Evolutionary conservation across 2,329 filamentous ascomycete species (phyloP).

Genomic region (Arthroderma sp.): DNA sequence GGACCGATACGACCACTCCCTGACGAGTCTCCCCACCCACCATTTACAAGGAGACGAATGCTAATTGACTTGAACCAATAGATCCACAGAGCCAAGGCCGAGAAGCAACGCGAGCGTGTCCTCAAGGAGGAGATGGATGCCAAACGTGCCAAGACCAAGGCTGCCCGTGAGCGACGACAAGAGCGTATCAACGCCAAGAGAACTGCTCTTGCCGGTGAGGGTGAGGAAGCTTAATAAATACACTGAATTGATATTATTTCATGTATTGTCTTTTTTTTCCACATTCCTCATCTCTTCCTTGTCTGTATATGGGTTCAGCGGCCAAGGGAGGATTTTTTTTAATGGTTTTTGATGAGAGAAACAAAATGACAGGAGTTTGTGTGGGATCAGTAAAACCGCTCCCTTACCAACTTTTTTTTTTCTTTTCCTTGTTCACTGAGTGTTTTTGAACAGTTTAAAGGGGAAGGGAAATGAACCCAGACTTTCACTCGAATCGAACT

Average conservation of each 20-base stretch:
- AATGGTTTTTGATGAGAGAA: constrained; percentile 4
- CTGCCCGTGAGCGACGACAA: constrained; percentile 94
- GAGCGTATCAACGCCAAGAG: constrained; percentile 88
- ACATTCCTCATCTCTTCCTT: constrained; percentile 4
- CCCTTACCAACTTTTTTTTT: background rate
- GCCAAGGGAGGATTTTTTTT: constrained; percentile 8
- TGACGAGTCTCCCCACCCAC: background rate
- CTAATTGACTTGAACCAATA: constrained; percentile 29
- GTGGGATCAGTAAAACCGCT: background rate
- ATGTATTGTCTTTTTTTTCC: constrained; percentile 8
- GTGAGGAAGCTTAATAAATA: constrained; percentile 9
- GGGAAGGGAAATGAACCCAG: background rate
- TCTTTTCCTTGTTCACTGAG: background rate
- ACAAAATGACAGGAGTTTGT: constrained; percentile 8
- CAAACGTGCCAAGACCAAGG: constrained; percentile 99
- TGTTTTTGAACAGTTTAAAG: background rate
- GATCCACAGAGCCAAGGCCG: constrained; percentile 99
- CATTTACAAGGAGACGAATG: background rate
- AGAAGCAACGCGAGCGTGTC: constrained; percentile 89
- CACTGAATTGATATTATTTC: too few relatives aligned
- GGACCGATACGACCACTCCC: background rate
- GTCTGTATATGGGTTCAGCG: constrained; percentile 8
- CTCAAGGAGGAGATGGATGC: constrained; percentile 99
- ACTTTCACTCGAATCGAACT: too few relatives aligned
- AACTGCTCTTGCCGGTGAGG: constrained; percentile 66